phyloP scores from a whole-genome alignment of 163 green algal species.

The Scenedesmus sp. region DNA sequence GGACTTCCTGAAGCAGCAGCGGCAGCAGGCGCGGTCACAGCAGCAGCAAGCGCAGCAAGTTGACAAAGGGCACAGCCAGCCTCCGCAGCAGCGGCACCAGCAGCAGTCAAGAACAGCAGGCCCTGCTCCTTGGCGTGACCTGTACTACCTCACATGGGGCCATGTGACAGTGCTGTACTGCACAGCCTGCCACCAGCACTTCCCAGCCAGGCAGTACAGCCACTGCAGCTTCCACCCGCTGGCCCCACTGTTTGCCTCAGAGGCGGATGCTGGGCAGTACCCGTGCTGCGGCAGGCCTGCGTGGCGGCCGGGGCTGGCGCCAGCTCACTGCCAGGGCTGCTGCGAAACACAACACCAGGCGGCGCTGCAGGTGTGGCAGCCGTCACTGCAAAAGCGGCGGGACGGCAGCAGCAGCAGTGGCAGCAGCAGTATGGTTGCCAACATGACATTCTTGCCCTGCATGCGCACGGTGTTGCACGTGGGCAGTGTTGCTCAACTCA shows the following conservation, averaged over 20 bases:
- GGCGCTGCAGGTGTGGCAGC: neutral
- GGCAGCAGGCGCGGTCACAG: neutral
- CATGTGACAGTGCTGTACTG: slow-evolving; percentile 40
- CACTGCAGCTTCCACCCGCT: slow-evolving; percentile 39
- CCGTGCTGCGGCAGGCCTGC: slow-evolving; percentile 31
- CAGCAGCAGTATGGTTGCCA: neutral
- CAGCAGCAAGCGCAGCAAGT: neutral
- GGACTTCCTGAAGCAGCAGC: slow-evolving; percentile 21
- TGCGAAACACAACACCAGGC: slow-evolving; percentile 29
- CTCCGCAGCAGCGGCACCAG: slow-evolving; percentile 4
- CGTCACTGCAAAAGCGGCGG: neutral
- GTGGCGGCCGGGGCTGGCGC: slow-evolving; percentile 16
- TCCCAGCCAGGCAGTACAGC: slow-evolving; percentile 20
- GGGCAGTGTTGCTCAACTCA: too few species aligned
- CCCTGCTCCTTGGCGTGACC: neutral
- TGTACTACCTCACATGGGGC: slow-evolving; percentile 39
- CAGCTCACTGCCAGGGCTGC: slow-evolving; percentile 14
- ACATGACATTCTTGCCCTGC: neutral
- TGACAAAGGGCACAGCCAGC: neutral
- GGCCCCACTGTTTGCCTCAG: slow-evolving; percentile 36
- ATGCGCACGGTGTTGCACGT: too few species aligned
- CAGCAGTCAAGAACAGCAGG: neutral
- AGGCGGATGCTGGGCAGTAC: slow-evolving; percentile 5
- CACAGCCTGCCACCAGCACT: slow-evolving; percentile 27
- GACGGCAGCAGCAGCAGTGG: neutral